Conservation (phyloP, 192 early-diverging fungal genomes). For the Diversispora epigaea region DNA sequence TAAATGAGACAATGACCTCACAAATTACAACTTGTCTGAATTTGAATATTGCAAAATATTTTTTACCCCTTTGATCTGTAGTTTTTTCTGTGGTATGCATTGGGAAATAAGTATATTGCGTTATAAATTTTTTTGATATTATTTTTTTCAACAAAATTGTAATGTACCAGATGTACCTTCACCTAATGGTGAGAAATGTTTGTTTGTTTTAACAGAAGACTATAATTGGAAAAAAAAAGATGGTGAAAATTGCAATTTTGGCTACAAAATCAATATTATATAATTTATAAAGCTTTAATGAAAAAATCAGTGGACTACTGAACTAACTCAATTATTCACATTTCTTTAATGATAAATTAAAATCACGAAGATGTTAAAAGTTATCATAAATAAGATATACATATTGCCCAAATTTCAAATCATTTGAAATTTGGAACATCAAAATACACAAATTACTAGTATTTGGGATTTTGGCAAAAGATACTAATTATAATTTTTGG, state of each 20-base stretch:
- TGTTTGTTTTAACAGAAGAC: slow-evolving; percentile 15
- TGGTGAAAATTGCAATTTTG: background rate
- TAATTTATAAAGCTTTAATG: slow-evolving; percentile 1
- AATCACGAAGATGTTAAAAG: slow-evolving; percentile 11
- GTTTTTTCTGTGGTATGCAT: background rate
- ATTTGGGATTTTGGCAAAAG: too few species aligned
- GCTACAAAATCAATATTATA: slow-evolving; percentile 3
- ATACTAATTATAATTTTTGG: too few species aligned
- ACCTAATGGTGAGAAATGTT: background rate
- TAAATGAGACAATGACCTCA: slow-evolving; percentile 1
- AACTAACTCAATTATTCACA: background rate
- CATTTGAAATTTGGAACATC: too few species aligned
- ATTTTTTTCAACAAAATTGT: slow-evolving; percentile 1
- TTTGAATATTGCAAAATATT: slow-evolving; percentile 10
- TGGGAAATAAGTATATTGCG: background rate
- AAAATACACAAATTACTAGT: too few species aligned
- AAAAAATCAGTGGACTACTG: background rate
- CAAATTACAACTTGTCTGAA: slow-evolving; percentile 4
- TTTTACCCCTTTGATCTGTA: background rate
- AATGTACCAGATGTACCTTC: slow-evolving; percentile 22
- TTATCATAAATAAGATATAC: slow-evolving; percentile 12
- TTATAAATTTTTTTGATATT: background rate
- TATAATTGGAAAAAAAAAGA: slow-evolving; percentile 3
- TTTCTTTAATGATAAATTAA: background rate
- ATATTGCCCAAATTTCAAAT: too few species aligned